These are phyloP conservation scores for Hypsizygus ulmarius DNA, from an alignment of 1,284 basidiomycete species.

Conservation along the genomic window DNA sequence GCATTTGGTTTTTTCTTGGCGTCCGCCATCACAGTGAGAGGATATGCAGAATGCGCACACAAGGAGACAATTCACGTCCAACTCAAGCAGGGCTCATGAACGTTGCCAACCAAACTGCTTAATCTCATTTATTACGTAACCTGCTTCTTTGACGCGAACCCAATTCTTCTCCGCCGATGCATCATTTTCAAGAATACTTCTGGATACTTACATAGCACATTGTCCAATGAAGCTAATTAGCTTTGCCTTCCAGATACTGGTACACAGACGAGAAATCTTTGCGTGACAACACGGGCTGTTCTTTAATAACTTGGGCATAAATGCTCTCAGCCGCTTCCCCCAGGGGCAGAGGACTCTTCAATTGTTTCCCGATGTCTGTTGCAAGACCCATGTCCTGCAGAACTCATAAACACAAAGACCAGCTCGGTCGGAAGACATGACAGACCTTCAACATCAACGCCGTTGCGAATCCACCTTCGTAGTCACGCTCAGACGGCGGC, in stretches of 20 bases:
- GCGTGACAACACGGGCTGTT: slow-evolving; percentile 54
- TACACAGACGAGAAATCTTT: slow-evolving; percentile 85
- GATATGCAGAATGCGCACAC: slow-evolving; percentile 9
- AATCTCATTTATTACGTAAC: slow-evolving; percentile 13
- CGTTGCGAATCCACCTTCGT: slow-evolving; percentile 84
- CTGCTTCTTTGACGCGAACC: slow-evolving; percentile 8
- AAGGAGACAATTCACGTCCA: slow-evolving; percentile 3
- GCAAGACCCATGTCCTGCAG: slow-evolving; percentile 80
- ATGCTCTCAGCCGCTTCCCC: slow-evolving; percentile 61
- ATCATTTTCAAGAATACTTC: no score
- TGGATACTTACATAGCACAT: background rate
- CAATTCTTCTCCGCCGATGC: background rate
- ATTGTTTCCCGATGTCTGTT: slow-evolving; percentile 51
- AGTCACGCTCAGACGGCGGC: slow-evolving; percentile 81
- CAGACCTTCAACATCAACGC: slow-evolving; percentile 78
- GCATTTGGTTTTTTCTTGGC: slow-evolving; percentile 58
- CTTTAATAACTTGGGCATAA: slow-evolving; percentile 53
- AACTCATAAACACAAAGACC: slow-evolving; percentile 9
- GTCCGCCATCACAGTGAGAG: slow-evolving; percentile 27
- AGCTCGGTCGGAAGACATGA: slow-evolving; percentile 13
- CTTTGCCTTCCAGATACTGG: slow-evolving; percentile 43
- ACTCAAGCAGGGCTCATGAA: background rate
- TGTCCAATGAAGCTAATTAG: no score
- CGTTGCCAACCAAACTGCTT: slow-evolving; percentile 11
- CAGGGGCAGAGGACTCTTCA: slow-evolving; percentile 58